Evolutionary conservation across 768 basidiomycete genomes (phyloP), one percentile per base, ranked within the genome.

Genomic region (Rhodosporidiobolus sp.): DNA sequence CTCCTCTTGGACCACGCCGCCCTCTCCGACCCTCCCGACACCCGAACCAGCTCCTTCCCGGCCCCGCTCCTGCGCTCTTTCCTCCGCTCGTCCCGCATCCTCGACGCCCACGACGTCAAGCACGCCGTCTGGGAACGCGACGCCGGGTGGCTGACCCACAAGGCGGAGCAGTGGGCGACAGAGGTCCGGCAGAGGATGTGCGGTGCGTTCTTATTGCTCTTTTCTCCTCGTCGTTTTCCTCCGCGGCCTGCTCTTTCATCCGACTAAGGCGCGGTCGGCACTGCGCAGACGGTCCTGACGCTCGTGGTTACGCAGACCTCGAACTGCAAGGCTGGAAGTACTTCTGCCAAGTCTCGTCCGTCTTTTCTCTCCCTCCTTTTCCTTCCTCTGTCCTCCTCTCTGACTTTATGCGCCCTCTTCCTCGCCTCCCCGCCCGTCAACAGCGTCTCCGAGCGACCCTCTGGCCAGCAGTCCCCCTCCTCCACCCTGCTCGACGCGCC

Each of bases 281-380:
- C 9, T 1, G 16, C 38, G 6, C 0, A 9, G 9, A 7, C 1
- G 16, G n/a, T 55, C 2, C 22, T 17, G 0, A 19, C 9, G 26
- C 16, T 12, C 1, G 1, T 9, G 19, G 20, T 19, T 0, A 22
- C 11, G 46, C 48, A 57, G 65, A 66, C 10, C 30, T 49, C 14
- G 55, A 66, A 26, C 65, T 56, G n/a, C 12, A 12, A 0, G 56
- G 65, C 17, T 66, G 26, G 38, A 66, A 66, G 56, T 66, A 57
- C 55, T 12, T 66, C 32, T 46, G 30, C 45, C 43, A 43, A 9
- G 45, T 57, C 53, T 64, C 56, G 65, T 66, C 46, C 55, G 65
- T 35, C 16, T 19, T 48, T 48, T 30, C 28, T n/a, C 16, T 4
- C 20, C 26, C 30, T 17, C 63, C 17, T 56, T 4, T 20, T 20